phyloP scores from a whole-genome alignment of 768 basidiomycete genomes.

The Cyathus striatus region DNA sequence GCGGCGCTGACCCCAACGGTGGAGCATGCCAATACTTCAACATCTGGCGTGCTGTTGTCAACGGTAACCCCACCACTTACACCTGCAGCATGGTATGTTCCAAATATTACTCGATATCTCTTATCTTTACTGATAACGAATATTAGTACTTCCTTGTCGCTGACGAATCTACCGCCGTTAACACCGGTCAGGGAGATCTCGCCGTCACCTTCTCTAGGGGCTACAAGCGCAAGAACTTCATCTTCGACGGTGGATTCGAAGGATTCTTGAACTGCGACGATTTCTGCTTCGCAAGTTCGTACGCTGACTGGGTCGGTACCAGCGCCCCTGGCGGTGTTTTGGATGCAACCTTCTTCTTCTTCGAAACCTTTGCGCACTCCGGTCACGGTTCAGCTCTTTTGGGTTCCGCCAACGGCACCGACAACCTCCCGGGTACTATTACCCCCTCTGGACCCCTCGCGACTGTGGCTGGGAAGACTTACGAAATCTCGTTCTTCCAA shows the following conservation, averaged over 20 bases:
- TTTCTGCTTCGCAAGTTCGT: slow-evolving; percentile 35
- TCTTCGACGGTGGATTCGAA: slow-evolving; percentile 41
- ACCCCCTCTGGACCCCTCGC: slow-evolving; percentile 24
- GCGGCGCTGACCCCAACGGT: slow-evolving; percentile 33
- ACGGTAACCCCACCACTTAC: slow-evolving; percentile 42
- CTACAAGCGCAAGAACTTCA: slow-evolving; percentile 32
- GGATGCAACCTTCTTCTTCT: slow-evolving; percentile 42
- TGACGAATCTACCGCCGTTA: slow-evolving; percentile 39
- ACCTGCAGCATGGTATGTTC: slow-evolving; percentile 45
- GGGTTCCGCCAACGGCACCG: slow-evolving; percentile 33
- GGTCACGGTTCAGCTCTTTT: slow-evolving; percentile 34
- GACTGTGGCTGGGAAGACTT: slow-evolving; percentile 33
- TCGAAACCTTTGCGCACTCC: slow-evolving; percentile 30
- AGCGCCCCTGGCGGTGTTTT: slow-evolving; percentile 26
- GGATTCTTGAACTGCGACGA: slow-evolving; percentile 27
- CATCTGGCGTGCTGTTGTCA: slow-evolving; percentile 45
- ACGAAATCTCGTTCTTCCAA: slow-evolving; percentile 39
- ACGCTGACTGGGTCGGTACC: slow-evolving; percentile 34
- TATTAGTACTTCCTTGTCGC: slow-evolving; percentile 39
- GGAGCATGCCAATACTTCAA: slow-evolving; percentile 49
- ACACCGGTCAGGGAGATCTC: slow-evolving; percentile 40
- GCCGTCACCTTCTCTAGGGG: slow-evolving; percentile 42
- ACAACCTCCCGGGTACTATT: slow-evolving; percentile 34
- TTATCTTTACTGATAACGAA: background rate
- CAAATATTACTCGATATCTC: background rate